phyloP scores from a whole-genome alignment of 371 early-diverging fungal genomes.

The Syncephalastrum monosporum region DNA sequence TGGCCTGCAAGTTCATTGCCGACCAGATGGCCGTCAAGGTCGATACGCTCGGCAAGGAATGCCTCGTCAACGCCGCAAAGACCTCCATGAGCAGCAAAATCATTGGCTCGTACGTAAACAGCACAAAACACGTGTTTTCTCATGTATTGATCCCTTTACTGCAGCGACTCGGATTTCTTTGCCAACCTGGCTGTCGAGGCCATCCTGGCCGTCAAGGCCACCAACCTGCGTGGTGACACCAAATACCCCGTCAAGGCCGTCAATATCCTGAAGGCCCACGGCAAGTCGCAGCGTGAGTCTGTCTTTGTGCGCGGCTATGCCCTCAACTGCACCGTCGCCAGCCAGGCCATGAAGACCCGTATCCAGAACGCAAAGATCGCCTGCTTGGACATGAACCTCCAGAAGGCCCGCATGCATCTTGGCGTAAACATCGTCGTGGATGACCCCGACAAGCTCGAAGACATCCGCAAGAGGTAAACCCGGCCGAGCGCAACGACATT shows the following conservation, averaged over 20 bases:
- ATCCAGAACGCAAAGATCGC: slow-evolving; percentile 95
- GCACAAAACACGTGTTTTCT: not conserved
- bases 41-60: slow-evolving; percentile 90
- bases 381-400: slow-evolving; percentile 99
- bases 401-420: slow-evolving; percentile 98
- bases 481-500: too few species aligned
- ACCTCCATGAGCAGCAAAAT: slow-evolving; percentile 99
- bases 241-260: slow-evolving; percentile 98
- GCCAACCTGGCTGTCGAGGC: slow-evolving; percentile 96
- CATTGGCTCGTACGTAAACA: slow-evolving; percentile 77
- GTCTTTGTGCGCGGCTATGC: slow-evolving; percentile 96
- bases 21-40: slow-evolving; percentile 94
- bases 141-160: not conserved
- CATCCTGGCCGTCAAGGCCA: slow-evolving; percentile 90
- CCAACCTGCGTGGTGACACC: slow-evolving; percentile 82
- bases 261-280: slow-evolving; percentile 99
- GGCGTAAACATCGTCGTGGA: slow-evolving; percentile 98
- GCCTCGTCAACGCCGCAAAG: slow-evolving; percentile 95
- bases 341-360: slow-evolving; percentile 94
- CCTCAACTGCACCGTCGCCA: slow-evolving; percentile 97
- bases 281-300: slow-evolving; percentile 93
- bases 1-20: slow-evolving; percentile 98
- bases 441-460: slow-evolving; percentile 98
- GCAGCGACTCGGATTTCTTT: slow-evolving; percentile 93
- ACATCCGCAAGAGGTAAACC: slow-evolving; percentile 86